A percentile compares a stretch with the other conserved stretches of the same genome.
Conservation (phyloP, 305 asterid genomes). For the Stenogyne calaminthoides region DNA sequence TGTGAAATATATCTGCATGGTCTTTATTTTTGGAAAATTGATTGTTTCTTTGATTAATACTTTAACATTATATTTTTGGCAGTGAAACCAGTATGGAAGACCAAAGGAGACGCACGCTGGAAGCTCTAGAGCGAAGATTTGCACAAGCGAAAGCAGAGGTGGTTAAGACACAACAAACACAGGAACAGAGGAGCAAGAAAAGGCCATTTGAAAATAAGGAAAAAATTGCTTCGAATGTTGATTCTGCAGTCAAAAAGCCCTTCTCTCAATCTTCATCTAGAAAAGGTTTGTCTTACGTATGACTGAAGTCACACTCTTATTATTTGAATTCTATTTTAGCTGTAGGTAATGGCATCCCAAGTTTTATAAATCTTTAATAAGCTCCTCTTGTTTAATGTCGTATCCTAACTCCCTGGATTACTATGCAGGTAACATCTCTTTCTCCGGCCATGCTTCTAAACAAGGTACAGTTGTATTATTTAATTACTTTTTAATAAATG, state of each 20-base stretch:
- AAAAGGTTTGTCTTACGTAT: constrained; percentile 52
- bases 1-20: neutral
- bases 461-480: constrained; percentile 47
- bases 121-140: constrained; percentile 77
- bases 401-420: neutral
- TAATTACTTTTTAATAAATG: neutral
- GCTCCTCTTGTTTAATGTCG: constrained; percentile 17
- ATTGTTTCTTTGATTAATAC: neutral
- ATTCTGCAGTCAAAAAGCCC: constrained; percentile 31
- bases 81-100: constrained; percentile 47
- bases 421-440: constrained; percentile 61
- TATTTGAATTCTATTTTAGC: no score
- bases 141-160: constrained; percentile 72
- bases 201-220: constrained; percentile 36
- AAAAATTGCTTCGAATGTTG: constrained; percentile 9
- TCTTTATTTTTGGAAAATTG: neutral
- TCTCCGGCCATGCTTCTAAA: constrained; percentile 46
- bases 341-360: constrained; percentile 10
- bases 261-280: constrained; percentile 32
- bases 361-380: constrained; percentile 1
- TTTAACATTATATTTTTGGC: neutral
- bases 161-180: constrained; percentile 41
- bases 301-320: neutral
- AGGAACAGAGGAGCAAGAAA: constrained; percentile 54
- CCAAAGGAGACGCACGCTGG: constrained; percentile 65